Evolutionary conservation across 78 protist genomes (phyloP), one percentile per base, ranked within the genome.

Genomic region (Planoprotostelium fungivorum): DNA sequence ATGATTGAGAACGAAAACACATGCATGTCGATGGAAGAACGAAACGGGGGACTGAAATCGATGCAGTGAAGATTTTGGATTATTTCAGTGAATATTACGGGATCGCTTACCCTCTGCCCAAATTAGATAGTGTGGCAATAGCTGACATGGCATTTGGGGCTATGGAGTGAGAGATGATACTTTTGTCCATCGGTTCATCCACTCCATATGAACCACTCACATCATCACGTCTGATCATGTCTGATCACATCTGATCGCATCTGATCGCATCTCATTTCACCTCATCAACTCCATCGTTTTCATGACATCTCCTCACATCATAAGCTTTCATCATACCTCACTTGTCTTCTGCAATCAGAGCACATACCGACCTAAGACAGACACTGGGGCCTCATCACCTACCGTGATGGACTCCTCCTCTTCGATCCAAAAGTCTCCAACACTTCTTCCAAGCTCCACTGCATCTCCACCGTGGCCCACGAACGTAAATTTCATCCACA

Each of bases 351-450:
- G n/a, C n/a, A n/a, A n/a, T n/a, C n/a, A n/a, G n/a, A n/a, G 34
- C 73, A 51, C 31, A 25, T 51, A 25, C 90, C 25, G 98, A 97
- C 35, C 98, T 98, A n/a, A 95, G 95, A 95, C 97, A 96, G 34
- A 95, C 94, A 95, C 91, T 93, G 96, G 94, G 97, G 96, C 63
- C 63, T 88, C 25, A 38, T 96, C 38, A 94, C 96, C 63, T 98
- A 92, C 91, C 92, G 98, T 25, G 94, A 93, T n/a, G 34, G 35
- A 38, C 87, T 1, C 84, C 84, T 38, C 90, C 97, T 0, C 88
- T 97, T 0, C 83, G 94, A 95, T 9, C 83, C 16, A 0, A 16
- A 0, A 28, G 83, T 86, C 1, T 34, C 93, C 0, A 39, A 37
- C 36, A 38, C 87, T 9, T 88, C 88, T 29, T 34, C 34, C 29